These are phyloP conservation scores for Ophiostoma ips DNA, from an alignment of 2,329 filamentous ascomycete species.

Conservation along the genomic window DNA sequence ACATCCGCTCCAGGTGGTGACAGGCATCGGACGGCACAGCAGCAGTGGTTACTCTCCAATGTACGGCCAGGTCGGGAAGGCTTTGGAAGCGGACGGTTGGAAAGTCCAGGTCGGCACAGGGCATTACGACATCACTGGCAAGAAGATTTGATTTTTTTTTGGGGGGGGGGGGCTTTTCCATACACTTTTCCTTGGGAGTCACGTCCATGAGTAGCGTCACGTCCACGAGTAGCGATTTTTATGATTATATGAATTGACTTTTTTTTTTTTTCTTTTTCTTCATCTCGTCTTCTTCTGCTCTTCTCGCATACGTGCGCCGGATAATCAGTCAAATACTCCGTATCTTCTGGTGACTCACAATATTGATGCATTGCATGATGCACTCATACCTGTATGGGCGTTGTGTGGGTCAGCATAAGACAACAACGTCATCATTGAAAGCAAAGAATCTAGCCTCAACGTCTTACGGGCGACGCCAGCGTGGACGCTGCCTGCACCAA, in stretches of 20 bases:
- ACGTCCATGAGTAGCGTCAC: too few species aligned
- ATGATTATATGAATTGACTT: too few species aligned
- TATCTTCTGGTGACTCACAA: too few species aligned
- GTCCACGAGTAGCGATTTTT: too few species aligned
- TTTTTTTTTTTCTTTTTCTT: too few species aligned
- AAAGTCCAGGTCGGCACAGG: constrained; percentile 61
- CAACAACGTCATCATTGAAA: not conserved
- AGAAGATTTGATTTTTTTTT: constrained; percentile 11
- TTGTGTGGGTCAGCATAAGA: too few species aligned
- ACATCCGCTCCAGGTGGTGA: constrained; percentile 58
- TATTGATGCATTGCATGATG: too few species aligned
- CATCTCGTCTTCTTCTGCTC: too few species aligned
- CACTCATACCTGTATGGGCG: too few species aligned
- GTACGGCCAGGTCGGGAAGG: constrained; percentile 65
- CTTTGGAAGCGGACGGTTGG: constrained; percentile 70
- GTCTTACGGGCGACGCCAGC: not conserved
- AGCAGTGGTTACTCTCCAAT: constrained; percentile 61
- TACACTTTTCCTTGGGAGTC: too few species aligned
- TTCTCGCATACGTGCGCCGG: too few species aligned
- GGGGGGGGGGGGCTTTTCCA: not conserved
- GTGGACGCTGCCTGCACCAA: not conserved
- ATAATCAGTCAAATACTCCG: too few species aligned
- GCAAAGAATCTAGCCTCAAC: not conserved
- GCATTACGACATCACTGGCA: constrained; percentile 54
- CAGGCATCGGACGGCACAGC: constrained; percentile 68